Evolutionary conservation across 2,329 filamentous ascomycete genomes (phyloP).

Genomic region (Penicillium sp.): DNA sequence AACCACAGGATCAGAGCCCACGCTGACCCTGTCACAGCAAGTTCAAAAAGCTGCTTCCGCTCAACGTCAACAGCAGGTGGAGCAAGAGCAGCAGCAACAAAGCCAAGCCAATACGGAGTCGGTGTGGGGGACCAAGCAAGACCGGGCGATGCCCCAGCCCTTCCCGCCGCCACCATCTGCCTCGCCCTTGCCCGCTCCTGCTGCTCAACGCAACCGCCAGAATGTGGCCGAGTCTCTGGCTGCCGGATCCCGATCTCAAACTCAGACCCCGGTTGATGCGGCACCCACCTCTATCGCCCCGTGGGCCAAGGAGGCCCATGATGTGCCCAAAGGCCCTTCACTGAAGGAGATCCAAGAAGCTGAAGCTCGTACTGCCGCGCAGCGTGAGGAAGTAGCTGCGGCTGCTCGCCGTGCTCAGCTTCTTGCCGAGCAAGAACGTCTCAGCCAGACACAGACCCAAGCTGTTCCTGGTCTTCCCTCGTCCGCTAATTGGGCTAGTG

Average conservation of each 20-base stretch:
- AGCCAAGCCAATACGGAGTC: constrained; percentile 43
- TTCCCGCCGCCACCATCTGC: constrained; percentile 67
- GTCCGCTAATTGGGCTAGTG: constrained; percentile 80
- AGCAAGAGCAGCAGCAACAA: constrained; percentile 32
- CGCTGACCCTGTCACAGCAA: constrained; percentile 72
- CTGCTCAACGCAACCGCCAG: constrained; percentile 75
- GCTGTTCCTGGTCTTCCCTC: constrained; percentile 71
- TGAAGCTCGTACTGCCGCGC: constrained; percentile 86
- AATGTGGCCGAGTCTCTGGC: constrained; percentile 71
- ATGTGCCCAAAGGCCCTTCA: constrained; percentile 75
- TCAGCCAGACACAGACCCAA: constrained; percentile 57
- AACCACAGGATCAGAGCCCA: constrained; percentile 38
- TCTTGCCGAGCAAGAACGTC: constrained; percentile 72
- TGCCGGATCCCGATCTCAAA: constrained; percentile 63
- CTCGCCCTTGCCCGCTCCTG: constrained; percentile 80
- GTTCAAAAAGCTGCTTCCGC: constrained; percentile 64
- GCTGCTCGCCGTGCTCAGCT: constrained; percentile 63
- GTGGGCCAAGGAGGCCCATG: constrained; percentile 80
- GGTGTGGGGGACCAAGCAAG: constrained; percentile 55
- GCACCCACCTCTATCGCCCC: constrained; percentile 75
- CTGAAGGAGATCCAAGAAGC: constrained; percentile 95
- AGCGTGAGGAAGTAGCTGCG: constrained; percentile 74
- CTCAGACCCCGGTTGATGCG: constrained; percentile 65
- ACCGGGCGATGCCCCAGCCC: constrained; percentile 59
- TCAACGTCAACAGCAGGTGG: constrained; percentile 34